phyloP scores from a whole-genome alignment of 148 eudicot species.

The Bassia scoparia region DNA sequence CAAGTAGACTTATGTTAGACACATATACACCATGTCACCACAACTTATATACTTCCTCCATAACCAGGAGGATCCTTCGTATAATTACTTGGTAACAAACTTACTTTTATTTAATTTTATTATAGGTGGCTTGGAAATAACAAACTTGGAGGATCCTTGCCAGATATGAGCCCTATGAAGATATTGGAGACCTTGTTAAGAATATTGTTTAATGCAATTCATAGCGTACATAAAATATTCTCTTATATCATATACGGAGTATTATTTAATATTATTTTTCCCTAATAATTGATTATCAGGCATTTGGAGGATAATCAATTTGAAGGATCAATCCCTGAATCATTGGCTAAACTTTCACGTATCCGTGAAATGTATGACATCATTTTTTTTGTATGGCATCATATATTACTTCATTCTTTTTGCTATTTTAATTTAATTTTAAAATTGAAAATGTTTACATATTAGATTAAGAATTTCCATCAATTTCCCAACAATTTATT shows the following conservation, averaged over 20 bases:
- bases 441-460: too few species aligned
- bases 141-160: slow-evolving; percentile 61
- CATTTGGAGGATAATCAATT: slow-evolving; percentile 78
- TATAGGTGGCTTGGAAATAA: slow-evolving; percentile 64
- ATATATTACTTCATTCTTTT: too few species aligned
- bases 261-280: neutral
- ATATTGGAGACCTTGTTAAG: slow-evolving; percentile 51
- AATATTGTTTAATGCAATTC: slow-evolving; percentile 25
- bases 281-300: slow-evolving; percentile 29
- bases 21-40: too few species aligned
- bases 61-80: too few species aligned
- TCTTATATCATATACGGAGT: neutral
- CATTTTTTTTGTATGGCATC: neutral
- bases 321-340: slow-evolving; percentile 61
- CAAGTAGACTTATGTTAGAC: too few species aligned
- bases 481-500: too few species aligned
- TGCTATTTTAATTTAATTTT: neutral
- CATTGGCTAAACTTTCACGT: slow-evolving; percentile 53
- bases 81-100: too few species aligned
- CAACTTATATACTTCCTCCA: too few species aligned
- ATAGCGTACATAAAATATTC: neutral
- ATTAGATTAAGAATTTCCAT: too few species aligned
- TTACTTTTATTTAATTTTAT: too few species aligned
- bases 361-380: slow-evolving; percentile 58
- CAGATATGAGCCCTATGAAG: slow-evolving; percentile 54